Evolutionary conservation across 2,329 filamentous ascomycete genomes (phyloP), one percentile per base, ranked within the genome.

Genomic region (Fusarium sp.): DNA sequence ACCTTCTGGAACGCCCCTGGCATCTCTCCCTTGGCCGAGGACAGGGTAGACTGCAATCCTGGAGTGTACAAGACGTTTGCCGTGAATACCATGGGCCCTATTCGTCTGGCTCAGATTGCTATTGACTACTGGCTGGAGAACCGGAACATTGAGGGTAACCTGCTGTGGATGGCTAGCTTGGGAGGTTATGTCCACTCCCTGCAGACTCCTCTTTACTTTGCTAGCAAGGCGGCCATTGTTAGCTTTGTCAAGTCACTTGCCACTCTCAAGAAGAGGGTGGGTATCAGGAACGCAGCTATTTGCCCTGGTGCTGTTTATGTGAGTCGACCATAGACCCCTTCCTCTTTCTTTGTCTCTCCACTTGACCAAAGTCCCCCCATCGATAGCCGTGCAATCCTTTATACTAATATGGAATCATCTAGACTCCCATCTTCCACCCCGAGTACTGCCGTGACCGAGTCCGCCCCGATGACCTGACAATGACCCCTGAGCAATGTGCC

Each of bases 71-170:
- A 73, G 22, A 79, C 33, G 2, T 76, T 80, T 17, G 59, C 72
- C 2, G 46, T 81, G 5, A 81, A 81, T n/a, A 69, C 73, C 1
- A 70, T 77, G 5, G 77, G 64, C 0, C 79, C 80, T 0, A 79
- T 81, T 7, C 70, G 76, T 2, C 40, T 80, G 1, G 75, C 79
- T 0, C 77, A 80, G 12, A 72, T 80, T 12, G 79, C 78, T 0
- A 58, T 81, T 12, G 71, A 78, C 42, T 79, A 80, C 57, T 83
- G 79, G 80, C 64, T 77, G 14, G 61, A 77, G 46, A 70, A 79
- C 42, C 64, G 38, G 2, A 6, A 64, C 1, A 16, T 72, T 9
- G 10, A 72, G 6, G 71, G 73, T 0, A 75, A 80, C 16, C 14
- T 81, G 0, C 44, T 82, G 2, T 77, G 73, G 53, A 44, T 83